Evolutionary conservation across 345 rosid genomes (phyloP).

Genomic region (Syzygium aqueum): DNA sequence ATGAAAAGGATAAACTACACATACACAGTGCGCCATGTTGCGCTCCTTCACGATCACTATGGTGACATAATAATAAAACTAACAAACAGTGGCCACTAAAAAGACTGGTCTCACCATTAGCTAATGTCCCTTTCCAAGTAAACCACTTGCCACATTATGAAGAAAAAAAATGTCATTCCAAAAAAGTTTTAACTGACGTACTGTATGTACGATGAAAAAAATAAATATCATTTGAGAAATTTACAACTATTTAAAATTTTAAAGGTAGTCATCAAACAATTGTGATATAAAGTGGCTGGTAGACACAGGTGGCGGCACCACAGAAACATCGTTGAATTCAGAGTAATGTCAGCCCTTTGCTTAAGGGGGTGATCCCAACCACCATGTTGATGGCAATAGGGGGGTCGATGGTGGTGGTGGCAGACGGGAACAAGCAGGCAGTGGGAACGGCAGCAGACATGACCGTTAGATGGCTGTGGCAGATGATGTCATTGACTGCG

Average conservation of each 20-base stretch:
- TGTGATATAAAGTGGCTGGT: neutral
- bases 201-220: neutral
- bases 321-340: neutral
- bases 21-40: neutral
- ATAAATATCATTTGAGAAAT: neutral
- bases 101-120: neutral
- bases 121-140: neutral
- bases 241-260: neutral
- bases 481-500: neutral
- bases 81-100: neutral
- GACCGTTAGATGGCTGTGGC: neutral
- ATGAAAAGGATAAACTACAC: neutral
- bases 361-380: neutral
- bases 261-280: neutral
- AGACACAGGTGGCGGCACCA: neutral
- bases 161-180: neutral
- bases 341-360: neutral
- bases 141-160: neutral
- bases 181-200: neutral
- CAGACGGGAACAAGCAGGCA: neutral
- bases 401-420: neutral
- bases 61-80: neutral
- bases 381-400: neutral
- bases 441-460: neutral
- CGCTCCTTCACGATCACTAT: neutral